Percentiles rank a stretch among this genome's conserved stretches.
phyloP scores from a whole-genome alignment of 306 rosid species.

The Amphicarpaea edgeworthii region DNA sequence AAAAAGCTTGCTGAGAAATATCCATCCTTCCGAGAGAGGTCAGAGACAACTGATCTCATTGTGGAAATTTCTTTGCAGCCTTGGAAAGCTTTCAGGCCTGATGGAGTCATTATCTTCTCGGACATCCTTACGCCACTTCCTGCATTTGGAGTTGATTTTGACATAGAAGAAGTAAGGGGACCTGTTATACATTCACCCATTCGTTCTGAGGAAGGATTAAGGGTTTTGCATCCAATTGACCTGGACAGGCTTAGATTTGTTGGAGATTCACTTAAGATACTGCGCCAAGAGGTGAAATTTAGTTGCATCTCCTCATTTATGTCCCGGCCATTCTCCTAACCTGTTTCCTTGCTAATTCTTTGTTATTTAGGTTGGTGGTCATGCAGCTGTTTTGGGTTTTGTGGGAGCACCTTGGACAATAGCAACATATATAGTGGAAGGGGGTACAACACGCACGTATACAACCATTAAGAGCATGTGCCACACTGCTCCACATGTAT shows the following conservation, averaged over 20 bases:
- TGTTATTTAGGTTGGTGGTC: slow-evolving; percentile 73
- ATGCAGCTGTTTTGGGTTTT: slow-evolving; percentile 95
- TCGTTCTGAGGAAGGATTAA: slow-evolving; percentile 79
- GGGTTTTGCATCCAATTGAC: slow-evolving; percentile 83
- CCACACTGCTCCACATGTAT: slow-evolving; percentile 86
- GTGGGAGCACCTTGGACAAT: slow-evolving; percentile 99
- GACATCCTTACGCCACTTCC: slow-evolving; percentile 98
- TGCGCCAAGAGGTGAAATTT: slow-evolving; percentile 74
- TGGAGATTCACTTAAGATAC: slow-evolving; percentile 81
- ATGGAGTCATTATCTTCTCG: slow-evolving; percentile 96
- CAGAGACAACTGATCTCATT: slow-evolving; percentile 97
- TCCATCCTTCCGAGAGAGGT: slow-evolving; percentile 97
- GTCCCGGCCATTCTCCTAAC: slow-evolving; percentile 3
- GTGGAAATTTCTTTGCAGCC: slow-evolving; percentile 99
- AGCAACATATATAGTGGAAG: slow-evolving; percentile 97
- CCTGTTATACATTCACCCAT: slow-evolving; percentile 94
- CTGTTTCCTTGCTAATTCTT: slow-evolving; percentile 15
- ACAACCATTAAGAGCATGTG: slow-evolving; percentile 95
- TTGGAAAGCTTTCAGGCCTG: slow-evolving; percentile 96
- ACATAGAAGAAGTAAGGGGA: slow-evolving; percentile 92
- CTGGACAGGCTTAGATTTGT: slow-evolving; percentile 81
- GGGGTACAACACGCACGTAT: slow-evolving; percentile 89
- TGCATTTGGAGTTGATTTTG: slow-evolving; percentile 89
- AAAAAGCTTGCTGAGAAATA: slow-evolving; percentile 94
- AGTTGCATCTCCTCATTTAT: slow-evolving; percentile 25